Evolutionary conservation across 257 asterid species (phyloP).

Genomic region (Solanum chiquidenum): DNA sequence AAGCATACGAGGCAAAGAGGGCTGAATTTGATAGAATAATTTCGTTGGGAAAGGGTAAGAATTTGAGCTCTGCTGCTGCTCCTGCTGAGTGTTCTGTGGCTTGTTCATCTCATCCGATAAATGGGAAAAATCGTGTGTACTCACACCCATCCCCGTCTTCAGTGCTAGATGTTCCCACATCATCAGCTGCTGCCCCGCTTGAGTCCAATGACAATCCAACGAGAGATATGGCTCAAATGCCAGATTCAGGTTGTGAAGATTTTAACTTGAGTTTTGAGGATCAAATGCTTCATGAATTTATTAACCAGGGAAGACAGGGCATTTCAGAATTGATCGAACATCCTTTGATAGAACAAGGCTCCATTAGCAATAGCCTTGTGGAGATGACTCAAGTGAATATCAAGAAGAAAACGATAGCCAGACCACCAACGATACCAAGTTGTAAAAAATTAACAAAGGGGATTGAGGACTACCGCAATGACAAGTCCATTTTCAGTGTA

Average conservation of each 20-base stretch:
- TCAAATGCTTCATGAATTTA: not conserved
- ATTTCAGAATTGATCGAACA: not conserved
- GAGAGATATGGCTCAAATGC: not conserved
- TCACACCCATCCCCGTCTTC: slow-evolving; percentile 21
- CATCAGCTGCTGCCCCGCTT: not conserved
- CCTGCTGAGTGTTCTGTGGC: not conserved
- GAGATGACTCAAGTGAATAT: not conserved
- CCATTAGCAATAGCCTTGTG: not conserved
- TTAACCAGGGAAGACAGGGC: not conserved
- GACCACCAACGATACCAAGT: not conserved
- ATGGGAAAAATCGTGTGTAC: not conserved
- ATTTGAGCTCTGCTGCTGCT: not conserved
- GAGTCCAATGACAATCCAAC: not conserved
- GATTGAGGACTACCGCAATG: not conserved
- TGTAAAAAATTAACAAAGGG: not conserved
- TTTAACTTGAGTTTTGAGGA: not conserved
- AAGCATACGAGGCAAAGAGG: slow-evolving; percentile 19
- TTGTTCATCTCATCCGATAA: not conserved
- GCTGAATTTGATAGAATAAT: slow-evolving; percentile 7
- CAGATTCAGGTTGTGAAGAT: not conserved
- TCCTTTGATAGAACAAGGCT: not conserved
- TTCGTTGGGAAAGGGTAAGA: not conserved
- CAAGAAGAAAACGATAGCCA: not conserved
- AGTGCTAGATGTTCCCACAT: slow-evolving; percentile 9
- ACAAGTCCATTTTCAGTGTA: not conserved